Percentiles rank a stretch among this genome's conserved stretches.
These are phyloP conservation scores for Rickenella mellea DNA, from an alignment of 768 basidiomycete species.

Conservation along the genomic window DNA sequence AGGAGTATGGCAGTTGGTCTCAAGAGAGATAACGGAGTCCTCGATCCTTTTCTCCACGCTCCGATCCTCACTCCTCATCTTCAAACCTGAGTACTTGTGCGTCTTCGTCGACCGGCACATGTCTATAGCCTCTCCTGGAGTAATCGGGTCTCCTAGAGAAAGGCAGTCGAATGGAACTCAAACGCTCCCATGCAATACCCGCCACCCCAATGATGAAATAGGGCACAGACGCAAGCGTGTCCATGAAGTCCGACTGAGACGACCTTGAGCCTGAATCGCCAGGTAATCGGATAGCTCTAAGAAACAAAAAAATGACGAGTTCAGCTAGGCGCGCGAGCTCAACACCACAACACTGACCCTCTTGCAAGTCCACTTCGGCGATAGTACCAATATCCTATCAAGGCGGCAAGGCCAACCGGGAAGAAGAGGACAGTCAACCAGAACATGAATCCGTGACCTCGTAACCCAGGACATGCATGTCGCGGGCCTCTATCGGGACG, in stretches of 20 bases:
- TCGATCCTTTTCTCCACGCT: too few relatives aligned
- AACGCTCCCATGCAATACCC: conserved; percentile 64
- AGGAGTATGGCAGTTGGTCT: too few relatives aligned
- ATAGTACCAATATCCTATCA: conserved; percentile 79
- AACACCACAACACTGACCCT: conserved; percentile 44
- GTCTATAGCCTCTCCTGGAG: conserved; percentile 58
- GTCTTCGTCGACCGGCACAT: conserved; percentile 79
- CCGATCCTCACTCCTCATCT: conserved; percentile 51
- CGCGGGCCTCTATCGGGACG: conserved; percentile 65
- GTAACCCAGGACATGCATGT: conserved; percentile 79
- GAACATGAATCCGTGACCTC: conserved; percentile 66
- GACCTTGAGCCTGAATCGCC: conserved; percentile 31
- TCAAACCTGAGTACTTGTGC: conserved; percentile 81
- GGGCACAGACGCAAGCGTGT: conserved; percentile 78
- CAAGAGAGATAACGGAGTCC: too few relatives aligned
- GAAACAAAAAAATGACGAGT: conserved; percentile 7
- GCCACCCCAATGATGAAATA: conserved; percentile 80
- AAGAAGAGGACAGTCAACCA: conserved; percentile 73
- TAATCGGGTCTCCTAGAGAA: conserved; percentile 23
- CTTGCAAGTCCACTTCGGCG: conserved; percentile 58
- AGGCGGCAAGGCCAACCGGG: conserved; percentile 67
- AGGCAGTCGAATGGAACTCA: conserved; percentile 29
- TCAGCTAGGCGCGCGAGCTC: conserved; percentile 5
- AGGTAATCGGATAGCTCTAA: conserved; percentile 71
- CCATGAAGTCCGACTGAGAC: conserved; percentile 30